These are phyloP conservation scores for Euclidium syriacum DNA, from an alignment of 345 rosid genomes.

Conservation along the genomic window DNA sequence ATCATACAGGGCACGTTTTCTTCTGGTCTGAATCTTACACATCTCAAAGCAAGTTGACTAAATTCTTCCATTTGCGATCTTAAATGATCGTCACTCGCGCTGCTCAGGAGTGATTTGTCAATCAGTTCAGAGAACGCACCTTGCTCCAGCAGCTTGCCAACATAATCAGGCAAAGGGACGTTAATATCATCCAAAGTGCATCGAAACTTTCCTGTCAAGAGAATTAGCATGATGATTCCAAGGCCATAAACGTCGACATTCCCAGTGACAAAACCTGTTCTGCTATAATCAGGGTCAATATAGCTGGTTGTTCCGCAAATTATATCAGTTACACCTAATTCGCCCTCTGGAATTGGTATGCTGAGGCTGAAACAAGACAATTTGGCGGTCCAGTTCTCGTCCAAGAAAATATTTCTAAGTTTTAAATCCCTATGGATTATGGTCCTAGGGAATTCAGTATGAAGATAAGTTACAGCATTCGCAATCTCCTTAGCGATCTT, in stretches of 20 bases:
- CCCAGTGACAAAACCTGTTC: too few relatives aligned
- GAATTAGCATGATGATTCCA: background rate
- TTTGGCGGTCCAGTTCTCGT: background rate
- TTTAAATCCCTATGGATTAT: conserved; percentile 2
- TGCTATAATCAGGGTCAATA: too few relatives aligned
- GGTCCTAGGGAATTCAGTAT: background rate
- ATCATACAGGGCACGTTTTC: too few relatives aligned
- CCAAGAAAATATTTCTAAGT: background rate
- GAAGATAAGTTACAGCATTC: conserved; percentile 6
- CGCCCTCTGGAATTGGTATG: background rate
- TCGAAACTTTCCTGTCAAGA: conserved; percentile 4
- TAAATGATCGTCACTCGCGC: too few relatives aligned
- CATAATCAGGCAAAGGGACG: too few relatives aligned
- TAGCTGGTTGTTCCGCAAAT: background rate
- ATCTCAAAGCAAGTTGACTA: too few relatives aligned
- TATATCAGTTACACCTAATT: background rate
- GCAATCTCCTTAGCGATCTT: conserved; percentile 14
- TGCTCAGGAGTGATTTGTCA: too few relatives aligned
- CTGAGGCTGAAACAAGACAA: background rate
- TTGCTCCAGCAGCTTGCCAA: background rate
- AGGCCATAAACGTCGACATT: background rate
- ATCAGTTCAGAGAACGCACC: too few relatives aligned
- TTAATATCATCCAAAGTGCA: too few relatives aligned
- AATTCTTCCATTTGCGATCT: too few relatives aligned
- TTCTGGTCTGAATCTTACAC: too few relatives aligned